Evolutionary conservation across 257 asterid species (phyloP), one percentile per base, ranked within the genome.

Genomic region (Jaltomata sinuosa): DNA sequence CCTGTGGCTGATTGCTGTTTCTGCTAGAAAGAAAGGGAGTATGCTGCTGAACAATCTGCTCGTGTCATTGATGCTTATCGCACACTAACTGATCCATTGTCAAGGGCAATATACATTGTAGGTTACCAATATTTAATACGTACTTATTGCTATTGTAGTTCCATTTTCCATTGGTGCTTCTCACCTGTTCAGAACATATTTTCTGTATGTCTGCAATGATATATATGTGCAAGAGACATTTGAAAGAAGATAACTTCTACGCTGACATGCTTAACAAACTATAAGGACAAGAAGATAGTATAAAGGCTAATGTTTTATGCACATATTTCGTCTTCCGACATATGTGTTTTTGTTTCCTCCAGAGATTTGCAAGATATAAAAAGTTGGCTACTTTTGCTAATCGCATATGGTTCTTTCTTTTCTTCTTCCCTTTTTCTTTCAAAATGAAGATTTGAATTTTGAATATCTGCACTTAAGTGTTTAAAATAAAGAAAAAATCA

Each of bases 31-130:
- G 99, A 96, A 90, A 93, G 92, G 87, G 97, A 93, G 65, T 94
- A 91, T 84, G 98, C 99, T 6, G 98, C 99, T 88, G 96, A 92
- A 87, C 99, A 96, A 86, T 96, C 99, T 85, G 97, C 97, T 29
- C 92, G 97, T 84, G 97, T 96, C 81, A 94, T 88, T 34, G 95
- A 93, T 88, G 98, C 99, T 53, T 94, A 93, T 87, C 95, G 95
- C 78, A 94, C 98, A 1, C 94, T 96, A 53, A 85, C 92, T 50
- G 93, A 95, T 71, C 97, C 97, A 4, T 85, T 97, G 88, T 87
- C 89, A 50, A 91, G 99, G 89, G 98, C 98, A 61, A 89, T 87
- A 86, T 97, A 97, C 85, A 87, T 93, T 77, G 98, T 96, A 96
- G 38, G 94, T 87, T 79, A 86, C 11, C 85, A 49, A 71, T 85